Base-by-base conservation (phyloP, 176 grass and related monocot genomes). In the Avena insularis region DNA sequence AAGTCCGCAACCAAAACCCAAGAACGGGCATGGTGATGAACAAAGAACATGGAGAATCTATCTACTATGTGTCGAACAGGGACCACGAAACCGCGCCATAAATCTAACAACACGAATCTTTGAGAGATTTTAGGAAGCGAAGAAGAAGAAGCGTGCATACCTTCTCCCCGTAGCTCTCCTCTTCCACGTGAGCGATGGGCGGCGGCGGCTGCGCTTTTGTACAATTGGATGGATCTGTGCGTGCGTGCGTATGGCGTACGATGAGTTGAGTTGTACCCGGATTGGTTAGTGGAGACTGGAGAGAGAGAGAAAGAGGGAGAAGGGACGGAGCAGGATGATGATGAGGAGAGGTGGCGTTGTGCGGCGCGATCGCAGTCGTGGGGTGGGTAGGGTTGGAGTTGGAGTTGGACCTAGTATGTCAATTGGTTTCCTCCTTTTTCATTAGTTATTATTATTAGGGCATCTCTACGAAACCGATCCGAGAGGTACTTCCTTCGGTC, bases 171-270 rank as follows among this genome's bases (percentile, higher is more conserved):
- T 51, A 14, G 48, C 49, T 77, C 48, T 15, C 25, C 73, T 77
- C 48, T 77, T 77, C 73, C 73, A 77, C 73, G 73, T 77, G 48
- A 77, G 73, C 73, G 14, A 14, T 51, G 25, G 49, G 50, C 73
- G 25, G 49, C 73, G 73, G 49, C 73, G 73, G 73, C 73, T 23
- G 73, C 49, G 73, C 48, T 77, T 77, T 54, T 77, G 73, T 77
- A 77, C 48, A 54, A 27, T 17, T 1, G 72, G 73, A 76, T 54
- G 73, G 72, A 77, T 77, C 73, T 77, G 48, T 33, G 73, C 16
- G 73, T 54, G 31, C 33, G 67, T 70, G 21, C 47, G 21, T 31
- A 29, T 6, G 73, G 73, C 29, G 29, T 67, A 17, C 14, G 64
- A 67, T 16, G 64, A 67, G 64, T 12, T 46, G 70, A 73, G 70